Percentiles rank a stretch among this genome's conserved stretches.
These are phyloP conservation scores for Trichoderma lentiforme DNA, from an alignment of 2,329 filamentous ascomycete species.

Conservation along the genomic window DNA sequence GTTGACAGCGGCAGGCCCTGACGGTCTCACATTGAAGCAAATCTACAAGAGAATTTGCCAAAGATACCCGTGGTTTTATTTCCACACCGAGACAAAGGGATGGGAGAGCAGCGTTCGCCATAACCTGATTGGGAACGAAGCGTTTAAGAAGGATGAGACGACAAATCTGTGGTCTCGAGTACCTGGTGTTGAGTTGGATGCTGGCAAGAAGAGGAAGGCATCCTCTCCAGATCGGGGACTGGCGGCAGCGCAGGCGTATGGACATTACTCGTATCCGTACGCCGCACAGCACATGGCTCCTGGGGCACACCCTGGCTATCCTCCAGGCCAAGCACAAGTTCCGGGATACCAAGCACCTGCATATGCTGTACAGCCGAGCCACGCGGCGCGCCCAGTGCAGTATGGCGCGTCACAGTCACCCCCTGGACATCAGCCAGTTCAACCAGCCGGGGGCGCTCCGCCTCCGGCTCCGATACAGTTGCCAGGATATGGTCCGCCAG, in stretches of 20 bases:
- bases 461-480: slow-evolving; percentile 35
- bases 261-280: slow-evolving; percentile 36
- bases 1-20: slow-evolving; percentile 50
- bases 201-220: slow-evolving; percentile 58
- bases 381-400: slow-evolving; percentile 30
- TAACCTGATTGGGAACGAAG: slow-evolving; percentile 60
- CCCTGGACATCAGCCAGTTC: slow-evolving; percentile 24
- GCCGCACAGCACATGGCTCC: slow-evolving; percentile 34
- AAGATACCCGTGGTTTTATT: slow-evolving; percentile 58
- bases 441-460: slow-evolving; percentile 25
- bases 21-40: slow-evolving; percentile 57
- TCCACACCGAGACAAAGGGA: slow-evolving; percentile 59
- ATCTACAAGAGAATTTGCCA: slow-evolving; percentile 61
- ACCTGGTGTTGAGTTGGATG: slow-evolving; percentile 56
- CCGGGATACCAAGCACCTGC: slow-evolving; percentile 35
- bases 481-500: slow-evolving; percentile 35
- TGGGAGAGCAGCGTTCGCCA: slow-evolving; percentile 65
- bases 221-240: slow-evolving; percentile 49
- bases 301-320: slow-evolving; percentile 32
- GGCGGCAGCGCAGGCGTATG: slow-evolving; percentile 38
- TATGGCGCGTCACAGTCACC: slow-evolving; percentile 31
- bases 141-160: slow-evolving; percentile 56
- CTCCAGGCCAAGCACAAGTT: slow-evolving; percentile 32
- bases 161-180: slow-evolving; percentile 57
- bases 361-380: slow-evolving; percentile 32